Conservation (phyloP, 352 stramenopile genomes). For the Globisporangium polare region DNA sequence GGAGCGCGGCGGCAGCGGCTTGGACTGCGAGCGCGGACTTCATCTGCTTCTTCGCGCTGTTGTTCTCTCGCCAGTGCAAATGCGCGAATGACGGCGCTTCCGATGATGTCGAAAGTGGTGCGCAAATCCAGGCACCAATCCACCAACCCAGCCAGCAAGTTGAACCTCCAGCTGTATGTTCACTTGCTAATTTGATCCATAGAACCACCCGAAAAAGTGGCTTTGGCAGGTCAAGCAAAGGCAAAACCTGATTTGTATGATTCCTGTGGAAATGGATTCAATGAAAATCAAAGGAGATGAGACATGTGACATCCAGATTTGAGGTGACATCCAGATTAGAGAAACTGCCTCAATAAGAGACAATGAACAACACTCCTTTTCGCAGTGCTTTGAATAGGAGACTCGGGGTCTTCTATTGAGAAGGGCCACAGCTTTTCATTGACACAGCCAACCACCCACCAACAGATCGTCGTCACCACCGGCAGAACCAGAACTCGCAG, state of each 20-base stretch:
- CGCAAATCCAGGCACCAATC: conserved; percentile 1
- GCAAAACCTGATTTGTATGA: neutral
- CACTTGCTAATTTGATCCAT: neutral
- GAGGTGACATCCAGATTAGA: neutral
- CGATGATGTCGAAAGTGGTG: neutral
- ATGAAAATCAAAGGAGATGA: neutral
- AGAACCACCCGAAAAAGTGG: neutral
- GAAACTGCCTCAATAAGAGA: neutral
- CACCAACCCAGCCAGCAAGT: neutral
- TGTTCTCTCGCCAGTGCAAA: neutral
- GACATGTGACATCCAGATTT: conserved; percentile 1
- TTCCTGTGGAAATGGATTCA: neutral
- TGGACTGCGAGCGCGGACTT: conserved; percentile 1
- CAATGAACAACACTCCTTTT: neutral
- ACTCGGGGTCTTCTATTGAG: conserved; percentile 1
- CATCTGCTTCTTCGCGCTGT: neutral
- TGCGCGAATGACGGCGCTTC: neutral
- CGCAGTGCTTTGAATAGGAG: conserved; percentile 2
- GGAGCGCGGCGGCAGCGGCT: neutral
- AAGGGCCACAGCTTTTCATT: neutral
- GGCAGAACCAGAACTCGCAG: neutral
- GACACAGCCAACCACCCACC: conserved; percentile 5
- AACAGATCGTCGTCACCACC: neutral
- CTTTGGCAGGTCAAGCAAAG: neutral
- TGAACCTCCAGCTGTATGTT: neutral